Evolutionary conservation across 345 rosid species (phyloP).

Genomic region (Anastatica hierochuntica): DNA sequence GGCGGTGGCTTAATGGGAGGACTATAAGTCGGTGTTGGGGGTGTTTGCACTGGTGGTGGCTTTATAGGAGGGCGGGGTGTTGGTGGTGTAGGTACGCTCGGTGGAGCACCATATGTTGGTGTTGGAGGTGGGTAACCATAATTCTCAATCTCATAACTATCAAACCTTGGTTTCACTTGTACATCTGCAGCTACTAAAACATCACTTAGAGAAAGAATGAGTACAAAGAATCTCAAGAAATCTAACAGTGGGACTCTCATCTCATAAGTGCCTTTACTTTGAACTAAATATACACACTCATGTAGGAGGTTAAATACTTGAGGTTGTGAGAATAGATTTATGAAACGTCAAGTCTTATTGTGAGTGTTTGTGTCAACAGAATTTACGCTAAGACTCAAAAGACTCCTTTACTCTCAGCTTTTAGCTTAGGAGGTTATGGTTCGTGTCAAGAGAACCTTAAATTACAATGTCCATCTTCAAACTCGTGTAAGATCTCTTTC

Average conservation of each 20-base stretch:
- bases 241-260: slow-evolving; percentile 18
- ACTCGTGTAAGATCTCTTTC: slow-evolving; percentile 1
- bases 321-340: background rate
- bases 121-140: slow-evolving; percentile 20
- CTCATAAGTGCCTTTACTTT: slow-evolving; percentile 1
- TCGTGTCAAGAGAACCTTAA: slow-evolving; percentile 23
- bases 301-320: slow-evolving; percentile 10
- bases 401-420: slow-evolving; percentile 1
- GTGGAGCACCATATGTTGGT: slow-evolving; percentile 16
- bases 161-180: background rate
- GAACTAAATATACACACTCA: background rate
- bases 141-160: background rate
- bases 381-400: slow-evolving; percentile 3
- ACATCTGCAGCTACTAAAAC: slow-evolving; percentile 7
- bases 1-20: background rate
- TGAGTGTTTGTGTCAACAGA: background rate
- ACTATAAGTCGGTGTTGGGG: slow-evolving; percentile 5
- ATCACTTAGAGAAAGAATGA: slow-evolving; percentile 15
- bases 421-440: slow-evolving; percentile 8
- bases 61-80: background rate
- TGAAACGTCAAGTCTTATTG: background rate
- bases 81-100: slow-evolving; percentile 2
- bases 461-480: slow-evolving; percentile 1
- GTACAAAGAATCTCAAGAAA: slow-evolving; percentile 3
- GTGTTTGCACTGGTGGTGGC: background rate